Conservation (phyloP, 495 filamentous ascomycete genomes). For the Penicillium pancosmium region DNA sequence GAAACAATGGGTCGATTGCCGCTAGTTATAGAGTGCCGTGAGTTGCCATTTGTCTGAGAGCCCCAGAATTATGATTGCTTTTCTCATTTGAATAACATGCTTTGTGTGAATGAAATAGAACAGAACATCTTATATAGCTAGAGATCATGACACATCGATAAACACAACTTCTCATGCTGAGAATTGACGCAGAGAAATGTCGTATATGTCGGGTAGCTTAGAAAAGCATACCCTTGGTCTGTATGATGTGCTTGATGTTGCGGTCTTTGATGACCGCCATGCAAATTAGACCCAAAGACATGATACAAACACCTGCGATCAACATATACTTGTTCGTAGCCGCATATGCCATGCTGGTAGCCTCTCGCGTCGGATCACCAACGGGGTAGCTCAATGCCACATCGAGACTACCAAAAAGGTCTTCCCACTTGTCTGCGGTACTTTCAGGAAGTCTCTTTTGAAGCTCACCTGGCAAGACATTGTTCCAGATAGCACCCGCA, state of each 20-base stretch:
- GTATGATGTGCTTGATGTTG: slow-evolving; percentile 23
- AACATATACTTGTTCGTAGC: slow-evolving; percentile 48
- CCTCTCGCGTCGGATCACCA: slow-evolving; percentile 49
- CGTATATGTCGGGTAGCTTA: slow-evolving; percentile 2
- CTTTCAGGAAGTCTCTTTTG: slow-evolving; percentile 55
- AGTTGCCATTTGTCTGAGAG: too few relatives aligned
- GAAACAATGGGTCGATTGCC: too few relatives aligned
- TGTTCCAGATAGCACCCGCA: slow-evolving; percentile 67
- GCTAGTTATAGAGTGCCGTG: too few relatives aligned
- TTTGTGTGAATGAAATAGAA: too few relatives aligned
- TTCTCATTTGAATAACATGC: too few relatives aligned
- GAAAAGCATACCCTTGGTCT: slow-evolving; percentile 24
- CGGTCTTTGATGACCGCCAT: slow-evolving; percentile 30
- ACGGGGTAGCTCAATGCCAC: slow-evolving; percentile 54
- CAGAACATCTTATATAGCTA: too few relatives aligned
- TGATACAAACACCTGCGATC: slow-evolving; percentile 33
- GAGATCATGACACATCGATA: too few relatives aligned
- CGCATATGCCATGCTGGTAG: slow-evolving; percentile 56
- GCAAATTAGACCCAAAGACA: slow-evolving; percentile 33
- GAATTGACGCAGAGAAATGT: too few relatives aligned
- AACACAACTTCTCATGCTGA: too few relatives aligned
- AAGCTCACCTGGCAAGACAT: slow-evolving; percentile 57
- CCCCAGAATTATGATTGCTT: too few relatives aligned
- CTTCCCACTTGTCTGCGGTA: slow-evolving; percentile 30
- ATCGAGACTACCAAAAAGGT: slow-evolving; percentile 54